Percentiles rank a stretch among this genome's conserved stretches.
phyloP scores from a whole-genome alignment of 106 monocot species.

The Dioscorea zingiberensis region DNA sequence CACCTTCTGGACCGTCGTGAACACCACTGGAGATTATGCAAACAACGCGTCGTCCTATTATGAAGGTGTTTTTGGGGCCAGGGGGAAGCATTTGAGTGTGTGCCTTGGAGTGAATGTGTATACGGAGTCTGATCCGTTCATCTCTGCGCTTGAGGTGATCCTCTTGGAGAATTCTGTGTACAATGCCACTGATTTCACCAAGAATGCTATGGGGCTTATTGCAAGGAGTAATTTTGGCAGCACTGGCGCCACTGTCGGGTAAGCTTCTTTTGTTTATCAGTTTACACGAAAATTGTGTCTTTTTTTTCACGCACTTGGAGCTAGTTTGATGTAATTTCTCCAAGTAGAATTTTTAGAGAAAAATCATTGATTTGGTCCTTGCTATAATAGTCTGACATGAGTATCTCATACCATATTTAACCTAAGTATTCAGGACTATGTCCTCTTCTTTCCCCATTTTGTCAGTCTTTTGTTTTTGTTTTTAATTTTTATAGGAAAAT shows the following conservation, averaged over 20 bases:
- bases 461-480: no score
- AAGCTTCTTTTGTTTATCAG: neutral
- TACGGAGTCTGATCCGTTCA: constrained; percentile 64
- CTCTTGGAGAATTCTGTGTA: constrained; percentile 54
- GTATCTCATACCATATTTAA: no score
- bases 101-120: constrained; percentile 65
- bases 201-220: constrained; percentile 61
- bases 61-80: constrained; percentile 62
- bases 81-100: constrained; percentile 41
- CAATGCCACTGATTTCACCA: constrained; percentile 55
- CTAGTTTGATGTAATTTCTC: no score
- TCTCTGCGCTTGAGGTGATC: constrained; percentile 63
- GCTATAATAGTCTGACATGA: no score
- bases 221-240: constrained; percentile 60
- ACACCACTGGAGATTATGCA: constrained; percentile 59
- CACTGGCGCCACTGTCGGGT: constrained; percentile 47
- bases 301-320: no score
- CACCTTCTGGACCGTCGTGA: constrained; percentile 68
- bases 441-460: no score
- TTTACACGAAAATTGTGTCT: no score
- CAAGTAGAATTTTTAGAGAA: no score
- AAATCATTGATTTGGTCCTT: no score
- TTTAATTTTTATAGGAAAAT: no score
- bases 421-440: no score
- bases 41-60: constrained; percentile 51